Base-by-base conservation (phyloP, 2,329 filamentous ascomycete species). In the Hypoxylon sp. region DNA sequence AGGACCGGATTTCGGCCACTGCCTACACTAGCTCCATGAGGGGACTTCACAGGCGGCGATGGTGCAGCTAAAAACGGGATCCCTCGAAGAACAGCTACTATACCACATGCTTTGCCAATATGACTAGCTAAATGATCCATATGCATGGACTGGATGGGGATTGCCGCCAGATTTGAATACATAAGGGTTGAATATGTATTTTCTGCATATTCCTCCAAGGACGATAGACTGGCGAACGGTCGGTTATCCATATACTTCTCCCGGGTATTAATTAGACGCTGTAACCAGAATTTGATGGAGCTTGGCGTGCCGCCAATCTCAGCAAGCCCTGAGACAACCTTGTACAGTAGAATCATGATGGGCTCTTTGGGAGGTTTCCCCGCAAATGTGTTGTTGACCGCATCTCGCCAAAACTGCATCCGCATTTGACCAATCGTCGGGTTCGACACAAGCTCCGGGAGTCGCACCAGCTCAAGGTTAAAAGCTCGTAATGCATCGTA, bases 81-180 rank as follows among this genome's bases (percentile, higher is more conserved):
- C 0, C 96, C 95, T 44, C 95, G 88, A n/a, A 99, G 83, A 0
- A 97, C 88, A 0, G 95, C 92, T 2, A 90, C 87, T 61, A 99
- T 98, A 7, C 96, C 96, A 54, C 90, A 92, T 0, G 96, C 95
- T 78, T 99, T 99, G 58, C 96, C 96, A 64, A 98, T 92, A 79
- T 99, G 96, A 61, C 93, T 97, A 7, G 95, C 95, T 17, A 99
- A 85, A 81, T 99, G 96, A 76, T 99, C 96, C 46, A 94, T 89
- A 25, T 95, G 91, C 75, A 97, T 86, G 0, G 93, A 97, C 8
- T 90, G 88, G 76, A 98, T 85, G 0, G 94, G 92, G 63, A 98
- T 82, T 6, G 91, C 86, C 17, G 93, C 93, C 40, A 98, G 83
- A 0, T 92, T 95, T 69, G 97, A 86, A 79, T 99, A 99, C 81